A percentile compares a stretch with the other conserved stretches of the same genome.
Conservation (phyloP, 495 filamentous ascomycete genomes). For the Physcia stellaris region DNA sequence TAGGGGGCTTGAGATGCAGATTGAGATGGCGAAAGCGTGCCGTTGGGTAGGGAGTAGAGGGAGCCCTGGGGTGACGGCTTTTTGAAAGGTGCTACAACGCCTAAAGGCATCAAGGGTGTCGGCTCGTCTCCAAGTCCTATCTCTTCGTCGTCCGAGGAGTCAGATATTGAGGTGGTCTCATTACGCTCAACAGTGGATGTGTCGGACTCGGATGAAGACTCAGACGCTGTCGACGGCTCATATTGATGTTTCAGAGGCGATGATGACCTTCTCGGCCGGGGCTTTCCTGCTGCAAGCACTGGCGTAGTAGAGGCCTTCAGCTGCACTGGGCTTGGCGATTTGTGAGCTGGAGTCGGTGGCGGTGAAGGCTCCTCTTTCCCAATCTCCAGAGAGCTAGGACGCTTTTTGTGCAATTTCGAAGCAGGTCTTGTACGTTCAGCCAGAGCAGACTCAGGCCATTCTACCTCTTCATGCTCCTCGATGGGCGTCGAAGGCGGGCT, state of each 20-base stretch:
- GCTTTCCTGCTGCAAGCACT: slow-evolving; percentile 28
- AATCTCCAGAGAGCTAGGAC: slow-evolving; percentile 1
- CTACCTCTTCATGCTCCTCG: slow-evolving; percentile 9
- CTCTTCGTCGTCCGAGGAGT: slow-evolving; percentile 42
- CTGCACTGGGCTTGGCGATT: slow-evolving; percentile 31
- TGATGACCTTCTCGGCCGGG: slow-evolving; percentile 52
- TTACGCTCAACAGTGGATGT: slow-evolving; percentile 38
- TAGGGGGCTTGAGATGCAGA: slow-evolving; percentile 60
- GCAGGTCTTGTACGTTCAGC: not conserved
- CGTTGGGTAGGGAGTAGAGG: slow-evolving; percentile 29
- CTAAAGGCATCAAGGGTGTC: slow-evolving; percentile 21
- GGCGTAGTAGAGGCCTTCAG: slow-evolving; percentile 39
- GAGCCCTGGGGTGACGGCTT: slow-evolving; percentile 24
- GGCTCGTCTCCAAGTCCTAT: slow-evolving; percentile 34
- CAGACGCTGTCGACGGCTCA: slow-evolving; percentile 72
- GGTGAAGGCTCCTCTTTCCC: slow-evolving; percentile 31
- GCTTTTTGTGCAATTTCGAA: slow-evolving; percentile 5
- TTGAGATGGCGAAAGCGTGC: slow-evolving; percentile 57
- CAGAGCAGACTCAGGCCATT: slow-evolving; percentile 4
- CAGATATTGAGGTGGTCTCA: slow-evolving; percentile 31
- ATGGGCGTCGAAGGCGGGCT: slow-evolving; percentile 23
- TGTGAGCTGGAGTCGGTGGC: slow-evolving; percentile 39
- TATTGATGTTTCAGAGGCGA: slow-evolving; percentile 98
- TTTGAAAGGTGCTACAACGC: slow-evolving; percentile 10
- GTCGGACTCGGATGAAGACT: slow-evolving; percentile 37